phyloP scores from a whole-genome alignment of 805 yeast species.

The Debaryomyces hansenii region DNA sequence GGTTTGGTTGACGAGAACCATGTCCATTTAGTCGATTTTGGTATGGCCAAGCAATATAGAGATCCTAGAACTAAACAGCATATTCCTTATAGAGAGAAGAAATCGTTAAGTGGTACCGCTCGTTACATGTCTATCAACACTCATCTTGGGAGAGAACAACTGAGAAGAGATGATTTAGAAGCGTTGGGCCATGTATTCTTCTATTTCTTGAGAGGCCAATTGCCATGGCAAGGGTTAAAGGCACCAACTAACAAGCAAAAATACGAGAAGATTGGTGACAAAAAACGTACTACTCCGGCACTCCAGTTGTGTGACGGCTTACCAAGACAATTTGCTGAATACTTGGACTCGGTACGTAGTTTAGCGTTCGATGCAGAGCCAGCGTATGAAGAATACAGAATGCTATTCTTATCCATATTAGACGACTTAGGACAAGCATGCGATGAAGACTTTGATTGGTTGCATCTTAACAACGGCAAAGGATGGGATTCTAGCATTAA shows the following conservation, averaged over 20 bases:
- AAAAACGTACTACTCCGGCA: slow-evolving; percentile 69
- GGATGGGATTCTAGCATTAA: slow-evolving; percentile 80
- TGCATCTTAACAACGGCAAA: slow-evolving; percentile 72
- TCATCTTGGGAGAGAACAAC: slow-evolving; percentile 83
- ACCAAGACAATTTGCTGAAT: slow-evolving; percentile 74
- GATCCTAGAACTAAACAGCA: slow-evolving; percentile 80
- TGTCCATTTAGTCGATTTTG: slow-evolving; percentile 77
- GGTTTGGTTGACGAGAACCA: slow-evolving; percentile 61
- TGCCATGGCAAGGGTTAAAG: slow-evolving; percentile 90
- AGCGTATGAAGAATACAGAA: slow-evolving; percentile 66
- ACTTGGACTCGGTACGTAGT: slow-evolving; percentile 65
- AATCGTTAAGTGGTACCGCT: slow-evolving; percentile 81
- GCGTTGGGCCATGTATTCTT: slow-evolving; percentile 80
- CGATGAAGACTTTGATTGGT: slow-evolving; percentile 79
- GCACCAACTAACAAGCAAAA: slow-evolving; percentile 84
- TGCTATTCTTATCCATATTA: slow-evolving; percentile 59
- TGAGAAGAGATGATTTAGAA: slow-evolving; percentile 80
- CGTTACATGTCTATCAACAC: slow-evolving; percentile 87
- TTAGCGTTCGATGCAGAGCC: slow-evolving; percentile 80
- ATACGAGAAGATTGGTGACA: slow-evolving; percentile 82
- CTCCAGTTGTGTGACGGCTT: slow-evolving; percentile 61
- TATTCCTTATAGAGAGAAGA: slow-evolving; percentile 79
- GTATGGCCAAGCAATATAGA: slow-evolving; percentile 84
- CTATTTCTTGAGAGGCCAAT: slow-evolving; percentile 73
- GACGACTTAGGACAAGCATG: slow-evolving; percentile 57